Evolutionary conservation across 768 basidiomycete species (phyloP).

Genomic region (Naganishia vishniacii): DNA sequence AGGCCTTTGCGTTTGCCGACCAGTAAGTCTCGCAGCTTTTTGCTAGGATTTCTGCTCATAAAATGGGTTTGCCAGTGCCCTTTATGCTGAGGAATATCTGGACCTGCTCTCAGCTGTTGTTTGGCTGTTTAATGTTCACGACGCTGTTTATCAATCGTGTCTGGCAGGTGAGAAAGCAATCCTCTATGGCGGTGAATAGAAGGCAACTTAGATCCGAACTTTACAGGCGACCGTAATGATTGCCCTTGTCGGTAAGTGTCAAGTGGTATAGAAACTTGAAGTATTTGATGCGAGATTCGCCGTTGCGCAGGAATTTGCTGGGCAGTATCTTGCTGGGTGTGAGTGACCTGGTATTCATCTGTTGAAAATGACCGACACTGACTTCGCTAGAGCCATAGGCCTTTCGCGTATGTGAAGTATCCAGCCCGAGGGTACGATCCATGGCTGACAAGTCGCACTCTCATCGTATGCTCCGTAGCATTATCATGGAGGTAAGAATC

Average conservation of each 20-base stretch:
- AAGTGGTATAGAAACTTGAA: too few species aligned
- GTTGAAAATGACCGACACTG: background rate
- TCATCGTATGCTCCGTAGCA: constrained; percentile 40
- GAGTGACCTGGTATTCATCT: constrained; percentile 21
- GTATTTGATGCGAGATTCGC: background rate
- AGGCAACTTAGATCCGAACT: background rate
- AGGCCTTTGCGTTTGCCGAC: constrained; percentile 70
- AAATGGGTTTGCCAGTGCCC: constrained; percentile 54
- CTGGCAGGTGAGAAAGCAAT: constrained; percentile 54
- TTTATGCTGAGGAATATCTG: constrained; percentile 89
- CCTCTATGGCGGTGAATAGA: background rate
- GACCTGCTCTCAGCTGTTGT: constrained; percentile 78
- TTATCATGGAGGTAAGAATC: constrained; percentile 70
- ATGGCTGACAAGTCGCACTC: background rate
- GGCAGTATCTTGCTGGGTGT: constrained; percentile 95
- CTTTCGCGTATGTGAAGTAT: constrained; percentile 59
- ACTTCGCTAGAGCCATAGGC: constrained; percentile 45
- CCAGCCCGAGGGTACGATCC: background rate
- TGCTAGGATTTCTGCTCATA: background rate
- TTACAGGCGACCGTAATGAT: constrained; percentile 72
- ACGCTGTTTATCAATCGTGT: constrained; percentile 84
- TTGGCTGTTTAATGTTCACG: constrained; percentile 66
- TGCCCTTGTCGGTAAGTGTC: constrained; percentile 58
- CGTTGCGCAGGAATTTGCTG: constrained; percentile 68
- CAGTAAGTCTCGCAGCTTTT: constrained; percentile 45